These are phyloP conservation scores for Yamadazyma blattariae DNA, from an alignment of 1,139 yeast species.

Conservation along the genomic window DNA sequence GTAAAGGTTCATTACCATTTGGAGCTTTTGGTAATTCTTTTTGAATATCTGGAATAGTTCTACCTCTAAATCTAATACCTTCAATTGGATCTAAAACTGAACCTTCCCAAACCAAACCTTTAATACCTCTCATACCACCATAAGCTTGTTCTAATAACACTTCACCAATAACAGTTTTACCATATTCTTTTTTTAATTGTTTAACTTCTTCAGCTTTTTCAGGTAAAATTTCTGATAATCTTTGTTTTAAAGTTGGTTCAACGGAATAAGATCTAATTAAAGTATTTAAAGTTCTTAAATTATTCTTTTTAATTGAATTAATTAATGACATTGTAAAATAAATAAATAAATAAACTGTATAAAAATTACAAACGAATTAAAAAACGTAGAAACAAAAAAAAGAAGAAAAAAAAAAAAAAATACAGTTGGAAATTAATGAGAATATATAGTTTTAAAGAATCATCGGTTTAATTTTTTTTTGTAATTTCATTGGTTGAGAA, in stretches of 20 bases:
- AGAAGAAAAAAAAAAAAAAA: no score
- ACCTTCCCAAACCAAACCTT: conserved; percentile 99
- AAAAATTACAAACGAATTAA: not conserved
- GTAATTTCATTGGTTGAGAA: no score
- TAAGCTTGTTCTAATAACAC: conserved; percentile 94
- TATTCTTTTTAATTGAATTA: conserved; percentile 12
- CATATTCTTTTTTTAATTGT: conserved; percentile 84
- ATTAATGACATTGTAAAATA: conserved; percentile 4
- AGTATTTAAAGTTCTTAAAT: conserved; percentile 6
- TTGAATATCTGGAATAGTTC: conserved; percentile 95
- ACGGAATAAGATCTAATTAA: conserved; percentile 15
- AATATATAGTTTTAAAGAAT: no score
- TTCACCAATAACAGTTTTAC: conserved; percentile 90
- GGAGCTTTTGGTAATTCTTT: conserved; percentile 89
- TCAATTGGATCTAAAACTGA: conserved; percentile 97
- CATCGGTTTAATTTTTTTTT: no score
- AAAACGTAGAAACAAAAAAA: no score
- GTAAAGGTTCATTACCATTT: conserved; percentile 81
- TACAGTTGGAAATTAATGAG: no score
- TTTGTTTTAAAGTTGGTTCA: conserved; percentile 70
- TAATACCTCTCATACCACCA: conserved; percentile 99
- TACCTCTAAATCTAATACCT: conserved; percentile 98
- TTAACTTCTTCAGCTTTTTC: conserved; percentile 89
- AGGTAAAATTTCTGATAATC: conserved; percentile 91
- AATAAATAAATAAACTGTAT: not conserved